phyloP scores from a whole-genome alignment of 441 rosid genomes.

The Pelargonium cotyledonis region DNA sequence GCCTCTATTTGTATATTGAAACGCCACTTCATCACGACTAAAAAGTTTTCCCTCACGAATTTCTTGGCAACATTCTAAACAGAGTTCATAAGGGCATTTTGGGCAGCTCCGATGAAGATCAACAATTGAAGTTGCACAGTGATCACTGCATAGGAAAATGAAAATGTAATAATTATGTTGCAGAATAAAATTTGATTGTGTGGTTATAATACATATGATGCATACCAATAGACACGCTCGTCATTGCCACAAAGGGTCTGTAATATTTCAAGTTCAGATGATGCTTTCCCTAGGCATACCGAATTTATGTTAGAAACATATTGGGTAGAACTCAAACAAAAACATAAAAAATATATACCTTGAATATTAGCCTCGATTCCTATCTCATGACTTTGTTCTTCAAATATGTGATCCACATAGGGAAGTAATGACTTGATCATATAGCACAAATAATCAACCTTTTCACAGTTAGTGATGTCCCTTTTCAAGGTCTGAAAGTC shows the following conservation, averaged over 20 bases:
- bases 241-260: constrained; percentile 44
- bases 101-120: constrained; percentile 83
- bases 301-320: not conserved
- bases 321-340: not conserved
- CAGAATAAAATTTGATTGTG: not conserved
- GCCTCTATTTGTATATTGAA: constrained; percentile 45
- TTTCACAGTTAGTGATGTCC: constrained; percentile 35
- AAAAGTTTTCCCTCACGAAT: constrained; percentile 46
- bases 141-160: constrained; percentile 44
- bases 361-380: constrained; percentile 50
- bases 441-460: constrained; percentile 42
- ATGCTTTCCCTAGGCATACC: constrained; percentile 27
- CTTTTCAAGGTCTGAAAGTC: constrained; percentile 48
- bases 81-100: constrained; percentile 67
- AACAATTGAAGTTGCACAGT: constrained; percentile 83
- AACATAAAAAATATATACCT: constrained; percentile 33
- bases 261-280: constrained; percentile 36
- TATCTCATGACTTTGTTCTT: constrained; percentile 49
- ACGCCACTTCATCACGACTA: constrained; percentile 35
- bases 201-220: too few species aligned
- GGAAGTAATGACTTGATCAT: constrained; percentile 56
- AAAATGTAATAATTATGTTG: not conserved
- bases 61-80: constrained; percentile 78
- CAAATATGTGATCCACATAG: constrained; percentile 41
- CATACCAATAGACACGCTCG: constrained; percentile 81